These are phyloP conservation scores for Blastobotrys serpentis DNA, from an alignment of 1,139 yeast species.

Conservation along the genomic window DNA sequence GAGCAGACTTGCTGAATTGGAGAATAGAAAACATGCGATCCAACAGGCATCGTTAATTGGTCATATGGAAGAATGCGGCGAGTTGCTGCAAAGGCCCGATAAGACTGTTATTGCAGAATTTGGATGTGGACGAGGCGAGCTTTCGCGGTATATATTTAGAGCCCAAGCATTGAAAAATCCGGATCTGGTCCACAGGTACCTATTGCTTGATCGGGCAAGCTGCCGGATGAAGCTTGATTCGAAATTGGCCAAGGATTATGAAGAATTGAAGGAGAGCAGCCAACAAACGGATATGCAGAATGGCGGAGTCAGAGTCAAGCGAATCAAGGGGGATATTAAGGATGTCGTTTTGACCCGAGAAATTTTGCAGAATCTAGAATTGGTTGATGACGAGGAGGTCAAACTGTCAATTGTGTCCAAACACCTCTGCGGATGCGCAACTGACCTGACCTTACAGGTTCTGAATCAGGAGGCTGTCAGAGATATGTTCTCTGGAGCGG, in stretches of 20 bases:
- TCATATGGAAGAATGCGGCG: constrained; percentile 49
- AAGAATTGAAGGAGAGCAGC: constrained; percentile 26
- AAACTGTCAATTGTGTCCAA: constrained; percentile 67
- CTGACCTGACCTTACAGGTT: constrained; percentile 77
- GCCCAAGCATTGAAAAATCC: constrained; percentile 39
- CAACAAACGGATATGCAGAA: constrained; percentile 47
- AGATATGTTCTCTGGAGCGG: constrained; percentile 48
- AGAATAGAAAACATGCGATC: constrained; percentile 68
- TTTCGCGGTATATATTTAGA: constrained; percentile 64
- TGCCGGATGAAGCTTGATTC: constrained; percentile 77
- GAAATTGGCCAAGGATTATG: constrained; percentile 58
- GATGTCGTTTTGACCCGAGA: constrained; percentile 54
- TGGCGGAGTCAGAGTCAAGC: constrained; percentile 42
- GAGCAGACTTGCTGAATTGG: constrained; percentile 47
- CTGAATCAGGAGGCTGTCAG: constrained; percentile 45
- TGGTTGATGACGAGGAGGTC: constrained; percentile 8
- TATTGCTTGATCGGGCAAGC: constrained; percentile 73
- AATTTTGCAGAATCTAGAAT: not conserved
- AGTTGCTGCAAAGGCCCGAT: constrained; percentile 38
- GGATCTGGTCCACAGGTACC: constrained; percentile 41
- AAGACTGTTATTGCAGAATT: constrained; percentile 60
- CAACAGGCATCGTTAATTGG: constrained; percentile 84
- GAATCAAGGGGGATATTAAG: constrained; percentile 75
- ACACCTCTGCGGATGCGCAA: constrained; percentile 92
- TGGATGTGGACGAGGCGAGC: constrained; percentile 89